Evolutionary conservation across 768 basidiomycete genomes (phyloP).

Genomic region (Serendipita indica): DNA sequence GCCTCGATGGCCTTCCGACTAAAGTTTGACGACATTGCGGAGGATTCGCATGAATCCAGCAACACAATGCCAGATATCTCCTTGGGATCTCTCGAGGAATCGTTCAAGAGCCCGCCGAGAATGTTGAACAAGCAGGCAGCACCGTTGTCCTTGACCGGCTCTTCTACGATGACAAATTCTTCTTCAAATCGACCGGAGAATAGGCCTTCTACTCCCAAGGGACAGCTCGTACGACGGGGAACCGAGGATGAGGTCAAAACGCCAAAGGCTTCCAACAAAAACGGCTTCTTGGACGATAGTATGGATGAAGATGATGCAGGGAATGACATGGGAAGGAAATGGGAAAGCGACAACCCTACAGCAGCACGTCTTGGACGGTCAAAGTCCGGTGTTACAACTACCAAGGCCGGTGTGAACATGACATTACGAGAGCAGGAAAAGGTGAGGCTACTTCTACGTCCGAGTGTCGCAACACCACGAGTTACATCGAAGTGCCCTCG

Average conservation of each 20-base stretch:
- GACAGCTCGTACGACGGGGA: not conserved
- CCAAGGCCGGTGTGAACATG: slow-evolving; percentile 34
- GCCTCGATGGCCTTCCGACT: slow-evolving; percentile 3
- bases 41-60: slow-evolving; percentile 5
- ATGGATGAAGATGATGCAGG: not conserved
- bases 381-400: not conserved
- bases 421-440: slow-evolving; percentile 95
- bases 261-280: not conserved
- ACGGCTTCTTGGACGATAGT: slow-evolving; percentile 2
- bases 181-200: not conserved
- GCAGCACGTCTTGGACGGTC: not conserved
- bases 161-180: slow-evolving; percentile 8
- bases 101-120: slow-evolving; percentile 7
- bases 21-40: not conserved
- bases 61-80: slow-evolving; percentile 8
- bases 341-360: slow-evolving; percentile 4
- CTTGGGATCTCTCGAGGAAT: slow-evolving; percentile 8
- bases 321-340: not conserved
- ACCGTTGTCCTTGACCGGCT: not conserved
- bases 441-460: slow-evolving; percentile 31
- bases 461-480: slow-evolving; percentile 1
- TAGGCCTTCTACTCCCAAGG: not conserved
- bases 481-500: not conserved
- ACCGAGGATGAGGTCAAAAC: slow-evolving; percentile 3
- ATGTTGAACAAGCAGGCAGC: not conserved